These are phyloP conservation scores for Parascedosporium putredinis DNA, from an alignment of 2,329 filamentous ascomycete genomes.

Conservation along the genomic window DNA sequence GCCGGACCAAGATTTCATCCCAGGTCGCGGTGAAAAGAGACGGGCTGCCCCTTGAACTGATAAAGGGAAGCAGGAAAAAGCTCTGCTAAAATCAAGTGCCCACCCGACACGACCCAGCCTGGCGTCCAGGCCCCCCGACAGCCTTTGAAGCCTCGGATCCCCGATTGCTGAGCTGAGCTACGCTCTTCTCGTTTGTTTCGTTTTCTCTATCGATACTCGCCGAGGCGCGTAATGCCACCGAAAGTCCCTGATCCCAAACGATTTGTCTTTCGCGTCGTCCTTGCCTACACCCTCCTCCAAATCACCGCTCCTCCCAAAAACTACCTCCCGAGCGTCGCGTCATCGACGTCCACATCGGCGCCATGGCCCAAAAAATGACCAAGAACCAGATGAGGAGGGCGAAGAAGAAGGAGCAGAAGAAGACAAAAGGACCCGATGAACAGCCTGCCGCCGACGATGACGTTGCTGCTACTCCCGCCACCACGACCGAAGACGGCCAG, in stretches of 20 bases:
- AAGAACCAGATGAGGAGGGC: constrained; percentile 92
- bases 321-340: constrained; percentile 14
- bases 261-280: constrained; percentile 22
- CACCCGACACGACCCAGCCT: no score
- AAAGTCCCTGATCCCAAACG: constrained; percentile 24
- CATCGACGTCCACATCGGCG: constrained; percentile 16
- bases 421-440: constrained; percentile 25
- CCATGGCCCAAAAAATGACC: constrained; percentile 65
- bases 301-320: constrained; percentile 13
- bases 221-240: constrained; percentile 7
- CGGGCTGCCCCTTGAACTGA: no score
- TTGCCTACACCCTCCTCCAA: constrained; percentile 22
- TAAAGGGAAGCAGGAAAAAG: no score
- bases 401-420: constrained; percentile 89
- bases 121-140: no score
- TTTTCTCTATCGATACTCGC: not conserved
- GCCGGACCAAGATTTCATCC: no score
- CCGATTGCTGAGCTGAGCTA: no score
- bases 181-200: constrained; percentile 4
- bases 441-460: constrained; percentile 19
- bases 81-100: no score
- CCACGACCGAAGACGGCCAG: constrained; percentile 29
- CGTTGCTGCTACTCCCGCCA: constrained; percentile 34
- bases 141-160: no score
- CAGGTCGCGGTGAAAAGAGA: no score